phyloP scores from a whole-genome alignment of 2,329 filamentous ascomycete species.

The Diplocarpon rosae region DNA sequence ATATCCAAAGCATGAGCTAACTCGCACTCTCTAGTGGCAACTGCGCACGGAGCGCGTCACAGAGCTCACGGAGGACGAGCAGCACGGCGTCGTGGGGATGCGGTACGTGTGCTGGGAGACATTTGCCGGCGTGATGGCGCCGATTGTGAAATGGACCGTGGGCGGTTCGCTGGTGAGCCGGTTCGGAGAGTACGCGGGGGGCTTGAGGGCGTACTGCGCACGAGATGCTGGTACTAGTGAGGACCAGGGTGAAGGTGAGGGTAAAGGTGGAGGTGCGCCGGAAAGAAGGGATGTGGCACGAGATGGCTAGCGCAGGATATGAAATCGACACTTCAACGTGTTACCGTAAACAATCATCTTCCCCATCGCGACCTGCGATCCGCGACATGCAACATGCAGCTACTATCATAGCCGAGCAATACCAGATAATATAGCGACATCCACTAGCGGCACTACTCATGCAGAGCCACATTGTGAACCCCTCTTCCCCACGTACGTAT shows the following conservation, averaged over 20 bases:
- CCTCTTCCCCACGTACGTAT: too few relatives aligned
- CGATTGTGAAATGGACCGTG: constrained; percentile 27
- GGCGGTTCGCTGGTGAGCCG: constrained; percentile 27
- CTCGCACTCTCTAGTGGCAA: constrained; percentile 19
- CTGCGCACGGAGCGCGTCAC: constrained; percentile 33
- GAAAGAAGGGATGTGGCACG: not conserved
- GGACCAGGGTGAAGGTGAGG: too few relatives aligned
- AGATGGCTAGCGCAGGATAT: not conserved
- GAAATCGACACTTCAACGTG: too few relatives aligned
- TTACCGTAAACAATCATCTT: too few relatives aligned
- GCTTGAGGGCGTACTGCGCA: constrained; percentile 28
- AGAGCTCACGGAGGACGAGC: constrained; percentile 33
- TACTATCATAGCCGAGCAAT: too few relatives aligned
- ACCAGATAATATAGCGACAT: too few relatives aligned
- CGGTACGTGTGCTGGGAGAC: constrained; percentile 36
- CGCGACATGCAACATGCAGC: too few relatives aligned
- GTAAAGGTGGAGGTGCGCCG: not conserved
- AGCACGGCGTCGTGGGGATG: constrained; percentile 22
- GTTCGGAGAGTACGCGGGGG: constrained; percentile 31
- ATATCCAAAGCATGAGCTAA: too few relatives aligned
- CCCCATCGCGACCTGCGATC: too few relatives aligned
- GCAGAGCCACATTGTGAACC: too few relatives aligned
- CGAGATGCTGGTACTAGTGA: too few relatives aligned
- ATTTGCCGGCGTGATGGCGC: constrained; percentile 32
- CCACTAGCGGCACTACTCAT: too few relatives aligned